These are phyloP conservation scores for Amphicarpaea edgeworthii DNA, from an alignment of 306 rosid species.

Conservation along the genomic window DNA sequence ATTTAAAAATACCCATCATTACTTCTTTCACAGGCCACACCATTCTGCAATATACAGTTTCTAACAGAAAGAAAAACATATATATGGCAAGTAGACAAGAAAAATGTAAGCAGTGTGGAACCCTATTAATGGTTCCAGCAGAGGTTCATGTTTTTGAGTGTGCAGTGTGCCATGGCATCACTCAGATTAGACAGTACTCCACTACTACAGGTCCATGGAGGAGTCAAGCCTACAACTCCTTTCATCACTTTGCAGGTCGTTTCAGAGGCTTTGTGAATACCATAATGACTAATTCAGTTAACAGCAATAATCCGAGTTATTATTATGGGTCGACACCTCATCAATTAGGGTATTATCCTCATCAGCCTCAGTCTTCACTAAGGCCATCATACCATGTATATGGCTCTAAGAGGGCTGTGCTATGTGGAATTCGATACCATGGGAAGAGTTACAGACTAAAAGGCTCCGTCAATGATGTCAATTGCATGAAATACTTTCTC, in stretches of 20 bases:
- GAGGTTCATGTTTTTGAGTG: conserved; percentile 46
- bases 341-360: conserved; percentile 9
- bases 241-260: conserved; percentile 40
- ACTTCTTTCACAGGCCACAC: not conserved
- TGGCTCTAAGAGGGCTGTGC: conserved; percentile 59
- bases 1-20: not conserved
- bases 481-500: conserved; percentile 55
- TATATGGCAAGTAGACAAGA: conserved; percentile 44
- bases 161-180: conserved; percentile 54
- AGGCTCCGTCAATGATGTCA: conserved; percentile 54
- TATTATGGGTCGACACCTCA: conserved; percentile 18
- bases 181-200: conserved; percentile 22
- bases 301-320: conserved; percentile 36
- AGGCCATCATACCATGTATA: conserved; percentile 7
- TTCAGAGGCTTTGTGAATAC: conserved; percentile 48
- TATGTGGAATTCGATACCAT: conserved; percentile 63
- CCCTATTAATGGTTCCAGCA: conserved; percentile 46
- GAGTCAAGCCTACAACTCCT: conserved; percentile 44
- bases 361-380: conserved; percentile 42
- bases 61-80: not conserved
- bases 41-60: not conserved
- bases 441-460: conserved; percentile 46
- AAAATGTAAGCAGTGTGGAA: conserved; percentile 54
- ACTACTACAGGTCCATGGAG: conserved; percentile 33
- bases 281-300: conserved; percentile 36